These are phyloP conservation scores for Rossbeevera mucosa DNA, from an alignment of 768 basidiomycete species.

Conservation along the genomic window DNA sequence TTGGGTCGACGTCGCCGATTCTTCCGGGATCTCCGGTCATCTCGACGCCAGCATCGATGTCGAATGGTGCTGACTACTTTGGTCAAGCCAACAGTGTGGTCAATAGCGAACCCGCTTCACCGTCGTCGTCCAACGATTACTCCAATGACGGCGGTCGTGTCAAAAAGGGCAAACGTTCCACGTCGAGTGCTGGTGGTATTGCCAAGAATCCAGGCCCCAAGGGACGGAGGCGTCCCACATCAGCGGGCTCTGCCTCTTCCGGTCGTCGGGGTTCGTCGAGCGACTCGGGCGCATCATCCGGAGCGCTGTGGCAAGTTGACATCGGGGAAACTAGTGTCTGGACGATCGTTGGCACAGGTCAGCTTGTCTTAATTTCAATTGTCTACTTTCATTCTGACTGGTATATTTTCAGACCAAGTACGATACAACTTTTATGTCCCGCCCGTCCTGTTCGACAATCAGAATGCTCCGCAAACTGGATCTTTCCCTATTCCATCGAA, in stretches of 20 bases:
- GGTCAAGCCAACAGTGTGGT: constrained; percentile 35
- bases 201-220: constrained; percentile 37
- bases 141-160: constrained; percentile 84
- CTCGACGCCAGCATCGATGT: constrained; percentile 53
- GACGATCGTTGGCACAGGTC: constrained; percentile 91
- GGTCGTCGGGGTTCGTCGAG: constrained; percentile 61
- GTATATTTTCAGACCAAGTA: constrained; percentile 61
- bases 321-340: constrained; percentile 92
- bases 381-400: constrained; percentile 12
- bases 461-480: constrained; percentile 62
- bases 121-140: constrained; percentile 57
- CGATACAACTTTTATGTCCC: constrained; percentile 94
- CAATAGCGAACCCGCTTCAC: constrained; percentile 68
- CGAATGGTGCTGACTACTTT: constrained; percentile 63
- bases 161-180: constrained; percentile 72
- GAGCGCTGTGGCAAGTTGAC: constrained; percentile 83
- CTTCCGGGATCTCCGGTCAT: constrained; percentile 68
- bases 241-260: constrained; percentile 67
- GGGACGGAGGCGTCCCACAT: constrained; percentile 68
- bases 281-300: constrained; percentile 68
- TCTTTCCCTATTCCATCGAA: constrained; percentile 79
- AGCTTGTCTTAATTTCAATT: constrained; percentile 8
- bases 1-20: constrained; percentile 50
- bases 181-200: constrained; percentile 57
- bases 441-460: constrained; percentile 76